Evolutionary conservation across 1,284 basidiomycete species (phyloP).

Genomic region (Lentinula novae-zelandiae): DNA sequence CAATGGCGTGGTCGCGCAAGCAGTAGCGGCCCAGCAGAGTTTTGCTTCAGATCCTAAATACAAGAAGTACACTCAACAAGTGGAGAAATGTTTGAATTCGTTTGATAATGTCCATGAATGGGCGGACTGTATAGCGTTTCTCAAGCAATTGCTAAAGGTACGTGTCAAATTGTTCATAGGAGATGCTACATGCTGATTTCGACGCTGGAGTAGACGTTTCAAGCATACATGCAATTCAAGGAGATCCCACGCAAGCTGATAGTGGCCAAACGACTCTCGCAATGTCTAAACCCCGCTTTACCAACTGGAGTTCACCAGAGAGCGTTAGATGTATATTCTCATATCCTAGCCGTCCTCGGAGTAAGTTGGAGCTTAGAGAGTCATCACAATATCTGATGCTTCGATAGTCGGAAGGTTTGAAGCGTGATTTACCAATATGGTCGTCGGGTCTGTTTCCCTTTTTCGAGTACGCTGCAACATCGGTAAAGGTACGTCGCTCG

Average conservation of each 20-base stretch:
- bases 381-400: conserved; percentile 11
- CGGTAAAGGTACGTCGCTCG: conserved; percentile 66
- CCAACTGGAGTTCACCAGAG: conserved; percentile 97
- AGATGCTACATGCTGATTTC: not conserved
- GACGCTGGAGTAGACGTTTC: conserved; percentile 67
- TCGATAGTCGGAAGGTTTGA: conserved; percentile 81
- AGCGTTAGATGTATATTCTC: conserved; percentile 92
- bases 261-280: conserved; percentile 92
- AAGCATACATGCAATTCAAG: conserved; percentile 88
- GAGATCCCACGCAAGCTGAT: conserved; percentile 95
- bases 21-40: conserved; percentile 43
- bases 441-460: conserved; percentile 96
- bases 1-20: conserved; percentile 7
- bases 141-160: conserved; percentile 93
- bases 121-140: conserved; percentile 99
- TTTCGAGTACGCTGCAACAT: conserved; percentile 97
- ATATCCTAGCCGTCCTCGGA: conserved; percentile 88
- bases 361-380: conserved; percentile 43
- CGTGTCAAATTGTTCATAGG: conserved; percentile 19
- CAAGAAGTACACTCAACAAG: conserved; percentile 89
- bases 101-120: conserved; percentile 98
- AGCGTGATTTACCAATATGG: conserved; percentile 90
- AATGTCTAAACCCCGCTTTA: conserved; percentile 95
- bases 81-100: conserved; percentile 89
- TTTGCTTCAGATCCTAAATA: conserved; percentile 87